phyloP scores from a whole-genome alignment of 2,329 filamentous ascomycete species.

The Taxawa tesnikishii region DNA sequence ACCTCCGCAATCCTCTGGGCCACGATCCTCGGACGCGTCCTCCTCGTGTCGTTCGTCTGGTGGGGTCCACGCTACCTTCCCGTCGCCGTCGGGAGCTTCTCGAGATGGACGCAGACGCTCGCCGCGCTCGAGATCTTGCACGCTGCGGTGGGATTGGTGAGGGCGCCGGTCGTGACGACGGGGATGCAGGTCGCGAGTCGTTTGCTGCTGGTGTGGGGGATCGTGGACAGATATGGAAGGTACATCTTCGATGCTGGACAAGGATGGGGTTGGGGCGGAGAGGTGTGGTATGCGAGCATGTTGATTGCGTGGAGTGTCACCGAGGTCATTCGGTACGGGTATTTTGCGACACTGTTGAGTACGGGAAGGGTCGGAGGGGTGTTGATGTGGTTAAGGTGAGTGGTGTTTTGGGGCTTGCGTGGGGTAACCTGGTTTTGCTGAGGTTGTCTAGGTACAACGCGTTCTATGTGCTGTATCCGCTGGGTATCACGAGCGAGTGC shows the following conservation, averaged over 20 bases:
- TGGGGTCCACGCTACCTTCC: slow-evolving; percentile 44
- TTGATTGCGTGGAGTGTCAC: slow-evolving; percentile 79
- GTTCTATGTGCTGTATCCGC: slow-evolving; percentile 83
- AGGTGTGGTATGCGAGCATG: slow-evolving; percentile 61
- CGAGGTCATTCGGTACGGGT: slow-evolving; percentile 86
- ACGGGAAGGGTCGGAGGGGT: slow-evolving; percentile 43
- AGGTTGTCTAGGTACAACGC: slow-evolving; percentile 58
- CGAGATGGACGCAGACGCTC: slow-evolving; percentile 70
- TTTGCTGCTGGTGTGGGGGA: slow-evolving; percentile 77
- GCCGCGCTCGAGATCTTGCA: slow-evolving; percentile 78
- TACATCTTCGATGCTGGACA: too few species aligned
- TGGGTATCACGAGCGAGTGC: slow-evolving; percentile 83
- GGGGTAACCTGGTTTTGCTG: not conserved
- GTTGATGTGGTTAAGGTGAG: slow-evolving; percentile 60
- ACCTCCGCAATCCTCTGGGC: slow-evolving; percentile 67
- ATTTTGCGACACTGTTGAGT: slow-evolving; percentile 66
- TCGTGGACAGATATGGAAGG: slow-evolving; percentile 66
- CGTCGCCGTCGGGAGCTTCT: slow-evolving; percentile 50
- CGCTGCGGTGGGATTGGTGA: slow-evolving; percentile 65
- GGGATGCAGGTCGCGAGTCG: slow-evolving; percentile 81
- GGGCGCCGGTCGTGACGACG: slow-evolving; percentile 75
- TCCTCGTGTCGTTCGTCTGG: slow-evolving; percentile 35
- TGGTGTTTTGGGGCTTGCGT: slow-evolving; percentile 1
- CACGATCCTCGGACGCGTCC: slow-evolving; percentile 58
- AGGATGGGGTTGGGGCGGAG: slow-evolving; percentile 46